Conservation (phyloP, 371 early-diverging fungal species). For the Amoeboaphelidium protococcarum region DNA sequence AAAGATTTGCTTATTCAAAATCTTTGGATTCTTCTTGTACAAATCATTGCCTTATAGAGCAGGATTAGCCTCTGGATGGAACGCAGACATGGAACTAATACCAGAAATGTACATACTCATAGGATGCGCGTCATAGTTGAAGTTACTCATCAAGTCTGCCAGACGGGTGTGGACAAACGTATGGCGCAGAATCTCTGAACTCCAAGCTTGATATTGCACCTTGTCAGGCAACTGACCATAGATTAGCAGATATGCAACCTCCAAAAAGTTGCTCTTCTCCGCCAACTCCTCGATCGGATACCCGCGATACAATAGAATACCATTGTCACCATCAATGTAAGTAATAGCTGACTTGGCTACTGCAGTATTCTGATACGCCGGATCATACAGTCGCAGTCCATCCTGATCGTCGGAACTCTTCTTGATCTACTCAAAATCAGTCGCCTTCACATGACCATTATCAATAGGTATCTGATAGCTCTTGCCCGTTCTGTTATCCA, state of each 20-base stretch:
- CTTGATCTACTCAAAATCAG: conserved; percentile 8
- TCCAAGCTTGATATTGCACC: conserved; percentile 8
- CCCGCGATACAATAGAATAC: conserved; percentile 22
- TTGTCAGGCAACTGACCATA: conserved; percentile 17
- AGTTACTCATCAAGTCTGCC: conserved; percentile 18
- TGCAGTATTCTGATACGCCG: conserved; percentile 24
- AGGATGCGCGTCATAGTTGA: conserved; percentile 33
- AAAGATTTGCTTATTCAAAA: conserved; percentile 21
- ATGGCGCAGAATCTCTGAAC: conserved; percentile 21
- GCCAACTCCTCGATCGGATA: conserved; percentile 19
- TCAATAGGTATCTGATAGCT: conserved; percentile 12
- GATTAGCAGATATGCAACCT: conserved; percentile 19
- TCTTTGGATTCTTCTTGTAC: conserved; percentile 12
- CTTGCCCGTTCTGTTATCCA: conserved; percentile 17
- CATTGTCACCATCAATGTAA: conserved; percentile 33
- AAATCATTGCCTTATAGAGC: conserved; percentile 16
- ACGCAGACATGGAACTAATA: conserved; percentile 26
- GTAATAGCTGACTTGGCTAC: conserved; percentile 21
- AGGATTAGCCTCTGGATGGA: conserved; percentile 33
- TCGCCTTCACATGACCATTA: conserved; percentile 10
- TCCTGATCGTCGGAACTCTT: conserved; percentile 4
- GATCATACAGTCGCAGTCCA: conserved; percentile 6
- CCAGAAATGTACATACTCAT: conserved; percentile 26
- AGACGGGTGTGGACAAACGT: conserved; percentile 22
- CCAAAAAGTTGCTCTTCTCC: conserved; percentile 17